A percentile compares a stretch with the other conserved stretches of the same genome.
These are phyloP conservation scores for Schwanniomyces sp. DNA, from an alignment of 805 yeast genomes.

Conservation along the genomic window DNA sequence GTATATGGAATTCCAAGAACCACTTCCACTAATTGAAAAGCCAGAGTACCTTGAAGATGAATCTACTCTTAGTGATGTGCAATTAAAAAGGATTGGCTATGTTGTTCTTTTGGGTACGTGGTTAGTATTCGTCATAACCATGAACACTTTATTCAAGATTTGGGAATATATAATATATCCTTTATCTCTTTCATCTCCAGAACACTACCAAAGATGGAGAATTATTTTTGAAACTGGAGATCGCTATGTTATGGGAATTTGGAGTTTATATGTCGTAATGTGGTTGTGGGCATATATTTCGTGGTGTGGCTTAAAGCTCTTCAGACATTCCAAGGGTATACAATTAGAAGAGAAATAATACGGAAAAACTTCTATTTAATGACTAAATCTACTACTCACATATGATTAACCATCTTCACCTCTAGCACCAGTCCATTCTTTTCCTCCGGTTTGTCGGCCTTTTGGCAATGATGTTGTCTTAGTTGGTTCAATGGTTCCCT, in stretches of 20 bases:
- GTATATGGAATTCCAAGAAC: constrained; percentile 6
- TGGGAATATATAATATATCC: constrained; percentile 38
- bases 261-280: constrained; percentile 40
- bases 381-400: neutral
- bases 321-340: constrained; percentile 74
- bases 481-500: constrained; percentile 11
- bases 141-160: constrained; percentile 33
- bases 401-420: constrained; percentile 66
- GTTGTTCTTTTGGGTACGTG: constrained; percentile 27
- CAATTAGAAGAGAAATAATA: constrained; percentile 8
- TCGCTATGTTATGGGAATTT: constrained; percentile 28
- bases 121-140: constrained; percentile 30
- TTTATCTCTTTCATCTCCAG: constrained; percentile 12
- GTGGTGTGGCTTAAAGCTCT: constrained; percentile 80
- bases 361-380: neutral
- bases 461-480: constrained; percentile 20
- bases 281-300: constrained; percentile 71
- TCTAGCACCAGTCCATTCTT: constrained; percentile 71
- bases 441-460: constrained; percentile 76
- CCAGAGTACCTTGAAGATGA: neutral
- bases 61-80: neutral
- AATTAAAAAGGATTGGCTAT: constrained; percentile 23
- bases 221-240: constrained; percentile 23
- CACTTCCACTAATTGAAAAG: constrained; percentile 8
- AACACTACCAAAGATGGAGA: constrained; percentile 10